These are phyloP conservation scores for Phellopilus nigrolimitatus DNA, from an alignment of 1,284 basidiomycete species.

Conservation along the genomic window DNA sequence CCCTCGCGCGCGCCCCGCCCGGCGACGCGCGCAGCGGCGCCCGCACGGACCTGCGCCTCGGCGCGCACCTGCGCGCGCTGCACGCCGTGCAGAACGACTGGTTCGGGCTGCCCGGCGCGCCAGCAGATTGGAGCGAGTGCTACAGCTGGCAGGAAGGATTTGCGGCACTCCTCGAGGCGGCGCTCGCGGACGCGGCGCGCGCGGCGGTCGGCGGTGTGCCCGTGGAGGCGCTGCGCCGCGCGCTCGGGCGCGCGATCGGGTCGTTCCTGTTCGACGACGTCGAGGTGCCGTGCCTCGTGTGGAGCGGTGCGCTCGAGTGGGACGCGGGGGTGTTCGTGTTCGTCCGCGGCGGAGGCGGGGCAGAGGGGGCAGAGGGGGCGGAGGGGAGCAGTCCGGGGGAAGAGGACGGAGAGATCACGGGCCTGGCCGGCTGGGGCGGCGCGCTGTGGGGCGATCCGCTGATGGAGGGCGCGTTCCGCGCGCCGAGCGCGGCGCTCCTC, in stretches of 20 bases:
- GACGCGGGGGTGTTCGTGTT: conserved; percentile 48
- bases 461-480: conserved; percentile 56
- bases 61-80: conserved; percentile 52
- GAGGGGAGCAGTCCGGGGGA: no score
- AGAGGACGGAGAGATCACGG: conserved; percentile 28
- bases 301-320: conserved; percentile 44
- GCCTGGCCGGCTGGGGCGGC: conserved; percentile 39
- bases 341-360: conserved; percentile 24
- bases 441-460: conserved; percentile 74
- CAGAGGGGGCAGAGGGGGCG: conserved; percentile 26
- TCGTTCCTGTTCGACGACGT: conserved; percentile 72
- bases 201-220: conserved; percentile 29
- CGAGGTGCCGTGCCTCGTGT: conserved; percentile 60
- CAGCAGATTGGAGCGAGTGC: conserved; percentile 33
- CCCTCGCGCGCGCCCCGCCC: conserved; percentile 34
- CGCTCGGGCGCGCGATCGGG: conserved; percentile 62
- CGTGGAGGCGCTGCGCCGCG: conserved; percentile 42
- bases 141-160: conserved; percentile 75
- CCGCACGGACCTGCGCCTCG: conserved; percentile 45
- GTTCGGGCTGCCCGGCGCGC: conserved; percentile 49
- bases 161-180: conserved; percentile 48
- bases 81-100: conserved; percentile 64
- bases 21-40: background rate
- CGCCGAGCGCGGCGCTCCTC: conserved; percentile 44
- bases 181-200: conserved; percentile 36